A percentile compares a stretch with the other conserved stretches of the same genome.
phyloP scores from a whole-genome alignment of 2,329 filamentous ascomycete species.

The Teratosphaeria pseudoeucalypti region DNA sequence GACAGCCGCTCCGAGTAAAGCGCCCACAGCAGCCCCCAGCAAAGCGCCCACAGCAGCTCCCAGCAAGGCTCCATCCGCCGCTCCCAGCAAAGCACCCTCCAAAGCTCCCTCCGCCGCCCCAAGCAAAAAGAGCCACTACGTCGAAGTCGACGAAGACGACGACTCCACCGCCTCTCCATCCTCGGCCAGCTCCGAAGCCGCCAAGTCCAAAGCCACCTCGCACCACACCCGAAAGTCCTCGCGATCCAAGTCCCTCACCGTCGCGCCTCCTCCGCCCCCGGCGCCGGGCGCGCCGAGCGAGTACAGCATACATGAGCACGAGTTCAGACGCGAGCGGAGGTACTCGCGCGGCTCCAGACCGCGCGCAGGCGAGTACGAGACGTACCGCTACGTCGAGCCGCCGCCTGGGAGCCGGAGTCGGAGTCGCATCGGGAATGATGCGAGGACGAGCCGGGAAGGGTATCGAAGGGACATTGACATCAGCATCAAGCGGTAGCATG shows the following conservation, averaged over 20 bases:
- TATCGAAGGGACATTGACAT: conserved; percentile 11
- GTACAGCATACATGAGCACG: conserved; percentile 34
- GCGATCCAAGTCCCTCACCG: conserved; percentile 6
- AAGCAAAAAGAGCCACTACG: conserved; percentile 28
- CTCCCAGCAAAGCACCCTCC: not conserved
- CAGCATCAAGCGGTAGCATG: conserved; percentile 2
- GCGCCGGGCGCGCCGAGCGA: conserved; percentile 15
- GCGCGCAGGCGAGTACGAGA: conserved; percentile 30
- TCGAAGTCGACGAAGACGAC: conserved; percentile 32
- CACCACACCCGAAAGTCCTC: conserved; percentile 16
- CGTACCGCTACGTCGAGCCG: conserved; percentile 36
- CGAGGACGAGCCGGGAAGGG: conserved; percentile 13
- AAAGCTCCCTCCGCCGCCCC: conserved; percentile 3
- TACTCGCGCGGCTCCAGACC: conserved; percentile 13
- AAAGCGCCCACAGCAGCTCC: not conserved
- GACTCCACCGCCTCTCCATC: conserved; percentile 14
- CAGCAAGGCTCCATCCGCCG: not conserved
- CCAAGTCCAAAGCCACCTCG: conserved; percentile 17
- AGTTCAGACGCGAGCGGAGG: conserved; percentile 30
- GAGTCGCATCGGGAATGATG: conserved; percentile 12
- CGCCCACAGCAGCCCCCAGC: not conserved
- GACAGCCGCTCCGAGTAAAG: not conserved
- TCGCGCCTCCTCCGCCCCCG: conserved; percentile 5
- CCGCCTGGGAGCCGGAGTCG: conserved; percentile 13
- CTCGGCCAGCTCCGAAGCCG: conserved; percentile 20